Percentiles rank a stretch among this genome's conserved stretches.
Conservation (phyloP, 768 basidiomycete species). For the Leucosporidium creatinivorum region DNA sequence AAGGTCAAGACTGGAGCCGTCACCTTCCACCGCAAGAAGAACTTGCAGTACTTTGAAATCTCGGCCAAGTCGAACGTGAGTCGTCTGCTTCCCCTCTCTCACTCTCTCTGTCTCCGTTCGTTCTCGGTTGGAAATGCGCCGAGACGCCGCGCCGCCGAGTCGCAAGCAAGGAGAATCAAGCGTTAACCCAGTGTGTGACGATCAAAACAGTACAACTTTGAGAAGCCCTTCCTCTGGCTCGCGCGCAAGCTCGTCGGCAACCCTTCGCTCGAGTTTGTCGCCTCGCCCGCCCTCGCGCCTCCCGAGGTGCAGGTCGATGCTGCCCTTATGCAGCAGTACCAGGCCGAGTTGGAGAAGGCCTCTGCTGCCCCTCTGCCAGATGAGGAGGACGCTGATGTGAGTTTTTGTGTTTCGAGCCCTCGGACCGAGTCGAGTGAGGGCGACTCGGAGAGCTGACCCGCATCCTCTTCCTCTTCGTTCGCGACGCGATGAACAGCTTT, state of each 20-base stretch:
- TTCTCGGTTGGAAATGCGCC: neutral
- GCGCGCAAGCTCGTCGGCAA: slow-evolving; percentile 47
- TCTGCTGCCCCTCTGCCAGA: slow-evolving; percentile 91
- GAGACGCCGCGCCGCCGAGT: too few relatives aligned
- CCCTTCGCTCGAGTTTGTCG: slow-evolving; percentile 82
- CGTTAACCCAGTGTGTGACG: too few relatives aligned
- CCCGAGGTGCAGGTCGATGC: slow-evolving; percentile 83
- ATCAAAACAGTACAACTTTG: slow-evolving; percentile 86
- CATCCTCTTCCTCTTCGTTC: too few relatives aligned
- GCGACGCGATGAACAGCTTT: too few relatives aligned
- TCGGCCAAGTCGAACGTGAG: slow-evolving; percentile 87
- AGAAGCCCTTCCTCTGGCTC: slow-evolving; percentile 94
- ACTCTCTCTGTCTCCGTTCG: neutral
- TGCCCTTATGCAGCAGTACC: slow-evolving; percentile 69
- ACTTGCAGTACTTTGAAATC: slow-evolving; percentile 98
- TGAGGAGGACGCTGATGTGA: slow-evolving; percentile 74
- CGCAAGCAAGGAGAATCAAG: too few relatives aligned
- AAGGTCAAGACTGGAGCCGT: slow-evolving; percentile 99
- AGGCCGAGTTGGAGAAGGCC: slow-evolving; percentile 71
- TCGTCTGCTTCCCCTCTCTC: slow-evolving; percentile 11
- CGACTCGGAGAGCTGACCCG: too few relatives aligned
- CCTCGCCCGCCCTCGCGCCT: slow-evolving; percentile 79
- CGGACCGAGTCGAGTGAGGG: too few relatives aligned
- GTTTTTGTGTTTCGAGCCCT: too few relatives aligned
- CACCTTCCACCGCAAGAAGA: slow-evolving; percentile 99